Evolutionary conservation across 306 rosid species (phyloP), one percentile per base, ranked within the genome.

Genomic region (Oemleria cerasiformis): DNA sequence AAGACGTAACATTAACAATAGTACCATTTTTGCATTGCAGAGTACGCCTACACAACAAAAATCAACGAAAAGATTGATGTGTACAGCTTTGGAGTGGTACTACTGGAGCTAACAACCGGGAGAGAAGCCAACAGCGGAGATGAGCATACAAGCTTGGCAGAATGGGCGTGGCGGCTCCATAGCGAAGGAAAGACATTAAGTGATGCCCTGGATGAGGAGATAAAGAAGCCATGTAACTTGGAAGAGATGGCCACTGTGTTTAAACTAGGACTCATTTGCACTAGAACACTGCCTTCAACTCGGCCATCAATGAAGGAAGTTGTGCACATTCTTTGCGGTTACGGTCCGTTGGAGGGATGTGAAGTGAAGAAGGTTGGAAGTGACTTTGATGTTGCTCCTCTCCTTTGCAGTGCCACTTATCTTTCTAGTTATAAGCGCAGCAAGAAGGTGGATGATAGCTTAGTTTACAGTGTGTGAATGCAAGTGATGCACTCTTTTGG

Each of bases 51-150:
- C 39, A 87, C 88, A 38, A 73, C 78, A 0, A 88, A 84, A 84
- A 84, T 93, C 38, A 81, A 84, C 14, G 96, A 90, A 80, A 93
- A 93, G 72, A 88, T 78, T 12, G 97, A 90, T 70, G 89, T 90
- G 12, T 93, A 77, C 50, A 87, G 97, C 80, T 90, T 88, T 42
- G 98, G 98, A 16, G 97, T 93, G 14, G 98, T 93, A 13, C 96
- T 90, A 12, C 78, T 90, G 7, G 98, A 90, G 76, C 92, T 92
- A 34, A 84, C 81, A 21, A 90, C 98, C 0, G 97, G 98, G 64
- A 92, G 84, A 74, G 79, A 85, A 68, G 78, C 98, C 17, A 80
- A 78, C 39, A 9, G 63, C 5, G 85, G 82, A 58, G 82, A 81
- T 1, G 92, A 92, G 70, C 66, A 85, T 14, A 83, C 66, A 36